Base-by-base conservation (phyloP, 306 rosid species). In the Canavalia gladiata region DNA sequence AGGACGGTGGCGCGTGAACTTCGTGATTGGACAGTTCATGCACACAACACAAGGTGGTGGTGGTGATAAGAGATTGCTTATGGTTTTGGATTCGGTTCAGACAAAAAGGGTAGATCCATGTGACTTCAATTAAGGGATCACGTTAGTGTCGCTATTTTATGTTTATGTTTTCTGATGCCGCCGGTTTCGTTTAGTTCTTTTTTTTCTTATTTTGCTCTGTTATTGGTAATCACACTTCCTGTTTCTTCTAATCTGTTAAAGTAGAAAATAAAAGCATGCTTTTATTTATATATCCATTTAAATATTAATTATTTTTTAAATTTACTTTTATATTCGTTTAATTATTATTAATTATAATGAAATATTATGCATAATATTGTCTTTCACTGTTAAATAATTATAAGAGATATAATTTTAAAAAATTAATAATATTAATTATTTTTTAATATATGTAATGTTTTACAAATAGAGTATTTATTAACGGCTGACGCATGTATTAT, bases 1-100 rank as follows among this genome's bases (percentile, higher is more conserved):
- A 77, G 41, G 65, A 66, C 1, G 80, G 86, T 72, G 77, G 87
- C 81, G 84, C 87, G 72, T 84, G 81, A 28, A 10, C 5, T 33
- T 33, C 25, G 42, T 18, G 81, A 18, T 3, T 37, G 4, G 77
- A 18, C 28, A 75, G 37, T 51, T 47, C 5, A 18, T 4, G 4
- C 41, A 4, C 37, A 33, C 41, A 5, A 33, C 13, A 6, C 58
- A 41, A 31, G 11, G 55, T 12, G 34, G 7, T 1, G 1, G 25
- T 1, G 47, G 34, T 42, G 54, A 3, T 41, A 12, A 41, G 51
- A 46, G 13, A 51, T 41, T 28, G 33, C 31, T 18, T 77, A 54
- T 6, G 65, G 79, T 43, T 45, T 9, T 68, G 76, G 8, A 18
- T 60, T 59, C 1, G 65, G 2, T n/a, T 43, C 10, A 47, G 71